Conservation (phyloP, 2,329 filamentous ascomycete genomes). For the Paracoccidioides lutzii region DNA sequence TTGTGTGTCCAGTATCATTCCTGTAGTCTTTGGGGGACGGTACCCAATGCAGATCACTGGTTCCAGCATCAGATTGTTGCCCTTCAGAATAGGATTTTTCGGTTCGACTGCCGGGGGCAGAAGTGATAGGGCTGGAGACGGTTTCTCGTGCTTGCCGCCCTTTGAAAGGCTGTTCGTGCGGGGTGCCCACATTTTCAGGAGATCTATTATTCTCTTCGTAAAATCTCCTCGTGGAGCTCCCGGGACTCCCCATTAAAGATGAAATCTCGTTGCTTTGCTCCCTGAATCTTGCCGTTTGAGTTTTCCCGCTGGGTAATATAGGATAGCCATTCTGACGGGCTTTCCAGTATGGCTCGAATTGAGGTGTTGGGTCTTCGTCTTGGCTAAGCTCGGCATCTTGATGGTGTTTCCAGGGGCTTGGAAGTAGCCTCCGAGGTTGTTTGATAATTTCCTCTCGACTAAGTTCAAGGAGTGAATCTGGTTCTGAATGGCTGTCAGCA, state of each 20-base stretch:
- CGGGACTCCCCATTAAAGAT: conserved; percentile 10
- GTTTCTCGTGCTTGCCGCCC: not conserved
- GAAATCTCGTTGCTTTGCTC: conserved; percentile 11
- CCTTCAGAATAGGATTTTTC: not conserved
- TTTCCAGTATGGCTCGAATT: conserved; percentile 19
- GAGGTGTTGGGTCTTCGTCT: conserved; percentile 14
- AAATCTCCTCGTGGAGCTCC: conserved; percentile 10
- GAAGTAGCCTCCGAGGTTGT: conserved; percentile 14
- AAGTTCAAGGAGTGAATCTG: conserved; percentile 12
- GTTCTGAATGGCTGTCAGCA: conserved; percentile 21
- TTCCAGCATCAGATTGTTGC: conserved; percentile 1
- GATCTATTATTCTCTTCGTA: conserved; percentile 3
- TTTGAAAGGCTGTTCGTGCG: not conserved
- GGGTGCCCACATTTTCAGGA: not conserved
- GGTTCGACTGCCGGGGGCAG: not conserved
- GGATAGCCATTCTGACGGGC: conserved; percentile 16
- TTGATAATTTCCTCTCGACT: conserved; percentile 13
- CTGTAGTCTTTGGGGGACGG: conserved; percentile 2
- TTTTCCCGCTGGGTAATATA: conserved; percentile 8
- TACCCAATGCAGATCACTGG: conserved; percentile 1
- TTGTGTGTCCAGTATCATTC: conserved; percentile 2
- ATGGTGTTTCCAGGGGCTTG: conserved; percentile 23
- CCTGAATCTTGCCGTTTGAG: conserved; percentile 11
- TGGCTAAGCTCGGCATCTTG: conserved; percentile 15
- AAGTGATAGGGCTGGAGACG: not conserved